Conservation (phyloP, 306 rosid genomes). For the Acacia crassicarpa region DNA sequence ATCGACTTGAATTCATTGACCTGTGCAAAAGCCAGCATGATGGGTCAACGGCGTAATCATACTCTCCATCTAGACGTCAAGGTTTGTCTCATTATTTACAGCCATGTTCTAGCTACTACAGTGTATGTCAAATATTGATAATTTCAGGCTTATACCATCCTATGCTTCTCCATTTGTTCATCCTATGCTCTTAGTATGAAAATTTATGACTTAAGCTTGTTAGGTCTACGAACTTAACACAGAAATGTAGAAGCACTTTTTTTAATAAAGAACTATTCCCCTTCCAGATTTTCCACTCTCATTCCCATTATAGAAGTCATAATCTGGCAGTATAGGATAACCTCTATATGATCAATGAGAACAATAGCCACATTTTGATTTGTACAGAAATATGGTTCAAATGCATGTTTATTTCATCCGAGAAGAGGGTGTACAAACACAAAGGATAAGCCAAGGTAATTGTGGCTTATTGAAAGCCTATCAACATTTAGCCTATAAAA, state of each 20-base stretch:
- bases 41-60: conserved; percentile 31
- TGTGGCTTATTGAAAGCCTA: background rate
- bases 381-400: background rate
- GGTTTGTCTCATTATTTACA: conserved; percentile 14
- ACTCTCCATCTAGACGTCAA: conserved; percentile 15
- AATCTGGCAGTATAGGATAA: background rate
- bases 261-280: background rate
- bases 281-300: background rate
- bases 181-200: background rate
- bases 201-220: background rate
- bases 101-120: conserved; percentile 6
- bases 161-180: background rate
- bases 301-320: background rate
- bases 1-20: conserved; percentile 94
- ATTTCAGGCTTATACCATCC: background rate
- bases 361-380: background rate
- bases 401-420: background rate
- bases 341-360: conserved; percentile 16
- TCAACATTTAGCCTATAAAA: background rate
- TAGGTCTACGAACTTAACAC: background rate
- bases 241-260: background rate
- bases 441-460: background rate
- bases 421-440: background rate
- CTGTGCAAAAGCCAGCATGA: conserved; percentile 51
- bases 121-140: background rate